Percentiles rank a stretch among this genome's conserved stretches.
Evolutionary conservation across 176 grass and related monocot species (phyloP).

Genomic region (Phyllostachys edulis): DNA sequence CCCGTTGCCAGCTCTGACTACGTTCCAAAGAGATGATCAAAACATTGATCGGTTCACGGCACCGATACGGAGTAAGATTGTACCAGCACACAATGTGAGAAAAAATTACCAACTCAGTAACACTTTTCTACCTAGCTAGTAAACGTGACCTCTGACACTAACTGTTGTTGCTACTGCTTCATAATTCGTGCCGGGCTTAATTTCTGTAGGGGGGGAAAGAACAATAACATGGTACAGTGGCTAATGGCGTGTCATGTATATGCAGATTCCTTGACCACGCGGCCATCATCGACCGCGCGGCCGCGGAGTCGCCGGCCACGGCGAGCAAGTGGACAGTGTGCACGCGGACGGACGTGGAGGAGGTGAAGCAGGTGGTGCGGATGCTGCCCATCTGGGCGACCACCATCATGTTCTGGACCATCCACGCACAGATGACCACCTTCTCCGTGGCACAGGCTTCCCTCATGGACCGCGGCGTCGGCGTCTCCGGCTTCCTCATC

Average conservation of each 20-base stretch:
- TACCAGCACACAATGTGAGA: neutral
- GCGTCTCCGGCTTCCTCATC: slow-evolving; percentile 56
- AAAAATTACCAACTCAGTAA: neutral
- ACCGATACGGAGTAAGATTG: neutral
- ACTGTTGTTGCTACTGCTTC: no score
- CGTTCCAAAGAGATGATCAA: neutral
- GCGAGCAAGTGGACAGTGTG: slow-evolving; percentile 44
- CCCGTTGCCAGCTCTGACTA: no score
- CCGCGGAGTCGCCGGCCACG: neutral
- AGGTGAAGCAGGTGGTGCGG: slow-evolving; percentile 74
- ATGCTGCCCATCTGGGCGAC: slow-evolving; percentile 80
- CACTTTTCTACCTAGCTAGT: neutral
- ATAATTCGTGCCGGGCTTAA: neutral
- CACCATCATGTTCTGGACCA: slow-evolving; percentile 88
- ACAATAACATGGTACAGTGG: neutral
- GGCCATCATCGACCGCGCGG: slow-evolving; percentile 26
- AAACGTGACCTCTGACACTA: neutral
- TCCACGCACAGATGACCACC: slow-evolving; percentile 96
- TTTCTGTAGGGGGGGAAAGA: neutral
- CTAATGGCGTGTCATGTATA: neutral
- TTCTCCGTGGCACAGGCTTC: slow-evolving; percentile 83
- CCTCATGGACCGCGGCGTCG: slow-evolving; percentile 73
- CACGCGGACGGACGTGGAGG: slow-evolving; percentile 74
- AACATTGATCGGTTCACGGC: neutral
- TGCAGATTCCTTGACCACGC: slow-evolving; percentile 72